Conservation (phyloP, 129 eudicot genomes). For the Centella asiatica region DNA sequence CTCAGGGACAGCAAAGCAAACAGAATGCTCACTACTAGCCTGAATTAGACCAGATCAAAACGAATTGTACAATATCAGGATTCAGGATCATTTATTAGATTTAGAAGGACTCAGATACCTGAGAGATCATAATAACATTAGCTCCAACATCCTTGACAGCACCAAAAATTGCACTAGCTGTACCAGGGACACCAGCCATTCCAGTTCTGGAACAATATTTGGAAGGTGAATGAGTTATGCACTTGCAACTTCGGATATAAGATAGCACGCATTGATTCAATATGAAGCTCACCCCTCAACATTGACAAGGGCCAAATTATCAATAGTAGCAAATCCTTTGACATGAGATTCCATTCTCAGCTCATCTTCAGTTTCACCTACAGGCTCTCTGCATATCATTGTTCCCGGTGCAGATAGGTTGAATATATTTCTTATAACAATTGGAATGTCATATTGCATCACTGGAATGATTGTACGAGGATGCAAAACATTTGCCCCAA, state of each 20-base stretch:
- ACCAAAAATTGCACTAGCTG: constrained; percentile 89
- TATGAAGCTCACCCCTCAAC: constrained; percentile 84
- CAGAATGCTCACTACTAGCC: constrained; percentile 99
- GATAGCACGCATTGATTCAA: constrained; percentile 7
- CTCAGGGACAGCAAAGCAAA: constrained; percentile 98
- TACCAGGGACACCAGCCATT: constrained; percentile 99
- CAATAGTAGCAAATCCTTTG: constrained; percentile 99
- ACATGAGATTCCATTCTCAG: constrained; percentile 48
- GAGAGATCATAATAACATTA: constrained; percentile 94
- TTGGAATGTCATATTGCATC: constrained; percentile 92
- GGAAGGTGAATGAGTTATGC: constrained; percentile 8
- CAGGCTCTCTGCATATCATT: constrained; percentile 56
- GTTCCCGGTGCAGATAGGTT: constrained; percentile 99
- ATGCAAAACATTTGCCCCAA: constrained; percentile 98
- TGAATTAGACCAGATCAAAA: constrained; percentile 17
- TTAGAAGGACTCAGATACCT: constrained; percentile 37
- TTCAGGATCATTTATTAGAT: not conserved
- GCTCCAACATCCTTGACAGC: constrained; percentile 98
- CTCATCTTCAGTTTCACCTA: constrained; percentile 37
- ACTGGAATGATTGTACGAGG: constrained; percentile 99
- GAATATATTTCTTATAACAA: constrained; percentile 88
- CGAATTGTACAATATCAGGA: not conserved
- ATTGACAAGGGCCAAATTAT: constrained; percentile 88
- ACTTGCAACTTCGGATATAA: not conserved
- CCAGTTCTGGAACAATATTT: constrained; percentile 68